Percentiles rank a stretch among this genome's conserved stretches.
phyloP scores from a whole-genome alignment of 73 alveolate species.

The Tetrahymena malaccensis region DNA sequence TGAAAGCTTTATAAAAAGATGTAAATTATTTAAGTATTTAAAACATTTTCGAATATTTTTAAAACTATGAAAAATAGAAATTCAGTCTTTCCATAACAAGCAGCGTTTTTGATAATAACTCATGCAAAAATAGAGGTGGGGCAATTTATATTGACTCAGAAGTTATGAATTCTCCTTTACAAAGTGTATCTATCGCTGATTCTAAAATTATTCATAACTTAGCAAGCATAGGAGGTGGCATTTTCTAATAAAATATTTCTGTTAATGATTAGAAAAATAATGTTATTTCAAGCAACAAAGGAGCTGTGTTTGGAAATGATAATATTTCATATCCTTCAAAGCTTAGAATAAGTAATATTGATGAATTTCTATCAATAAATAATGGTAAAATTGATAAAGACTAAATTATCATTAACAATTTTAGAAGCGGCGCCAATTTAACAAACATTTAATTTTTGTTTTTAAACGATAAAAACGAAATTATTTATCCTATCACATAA shows the following conservation, averaged over 20 bases:
- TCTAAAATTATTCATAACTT: neutral
- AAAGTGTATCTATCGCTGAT: neutral
- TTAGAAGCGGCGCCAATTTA: neutral
- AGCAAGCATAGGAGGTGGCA: neutral
- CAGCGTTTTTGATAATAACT: neutral
- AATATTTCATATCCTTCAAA: neutral
- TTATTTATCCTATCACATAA: too few species aligned
- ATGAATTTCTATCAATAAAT: neutral
- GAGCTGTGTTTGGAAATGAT: neutral
- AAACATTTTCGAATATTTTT: neutral
- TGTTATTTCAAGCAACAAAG: neutral
- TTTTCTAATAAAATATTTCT: neutral
- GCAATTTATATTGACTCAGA: neutral
- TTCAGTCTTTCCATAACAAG: neutral
- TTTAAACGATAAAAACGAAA: neutral
- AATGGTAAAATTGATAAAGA: neutral
- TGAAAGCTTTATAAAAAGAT: neutral
- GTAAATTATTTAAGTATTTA: neutral
- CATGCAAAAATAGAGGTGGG: neutral
- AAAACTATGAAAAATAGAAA: neutral
- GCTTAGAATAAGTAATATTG: neutral
- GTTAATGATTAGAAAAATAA: neutral
- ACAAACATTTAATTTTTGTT: neutral
- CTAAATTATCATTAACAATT: neutral
- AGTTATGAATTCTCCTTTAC: neutral